Percentiles rank a stretch among this genome's conserved stretches.
Conservation (phyloP, 163 green algal species). For the Volvox carteri region DNA sequence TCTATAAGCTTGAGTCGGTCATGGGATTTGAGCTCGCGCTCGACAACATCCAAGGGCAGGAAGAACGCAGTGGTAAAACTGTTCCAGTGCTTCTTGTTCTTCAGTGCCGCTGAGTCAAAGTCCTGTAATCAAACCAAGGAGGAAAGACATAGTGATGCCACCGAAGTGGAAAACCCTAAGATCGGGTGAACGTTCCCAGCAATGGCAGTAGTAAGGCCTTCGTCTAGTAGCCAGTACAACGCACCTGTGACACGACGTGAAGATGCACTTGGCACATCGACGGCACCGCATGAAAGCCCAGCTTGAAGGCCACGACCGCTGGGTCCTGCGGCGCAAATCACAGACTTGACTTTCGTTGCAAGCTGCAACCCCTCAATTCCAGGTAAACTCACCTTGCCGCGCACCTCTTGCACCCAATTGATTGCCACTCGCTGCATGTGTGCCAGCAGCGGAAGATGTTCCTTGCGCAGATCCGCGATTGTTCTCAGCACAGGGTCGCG, state of each 20-base stretch:
- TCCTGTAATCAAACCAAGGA: too few species aligned
- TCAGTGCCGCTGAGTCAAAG: slow-evolving; percentile 59
- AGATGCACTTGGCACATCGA: slow-evolving; percentile 87
- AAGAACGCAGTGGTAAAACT: slow-evolving; percentile 84
- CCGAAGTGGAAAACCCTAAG: too few species aligned
- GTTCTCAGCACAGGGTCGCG: slow-evolving; percentile 59
- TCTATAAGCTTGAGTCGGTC: slow-evolving; percentile 58
- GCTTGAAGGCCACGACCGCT: slow-evolving; percentile 46
- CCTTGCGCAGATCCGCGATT: slow-evolving; percentile 58
- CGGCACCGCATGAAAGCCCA: slow-evolving; percentile 75
- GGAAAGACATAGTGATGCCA: too few species aligned
- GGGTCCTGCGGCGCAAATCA: background rate
- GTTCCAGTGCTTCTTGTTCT: slow-evolving; percentile 85
- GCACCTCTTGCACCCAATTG: slow-evolving; percentile 28
- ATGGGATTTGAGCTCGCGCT: slow-evolving; percentile 31
- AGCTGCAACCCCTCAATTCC: background rate
- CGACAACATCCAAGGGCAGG: slow-evolving; percentile 51
- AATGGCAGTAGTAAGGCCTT: too few species aligned
- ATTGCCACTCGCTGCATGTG: slow-evolving; percentile 70
- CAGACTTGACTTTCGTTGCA: background rate
- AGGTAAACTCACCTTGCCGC: slow-evolving; percentile 15
- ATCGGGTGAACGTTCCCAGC: too few species aligned
- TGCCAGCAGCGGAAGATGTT: slow-evolving; percentile 71
- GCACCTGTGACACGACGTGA: slow-evolving; percentile 85
- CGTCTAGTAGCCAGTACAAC: too few species aligned